phyloP scores from a whole-genome alignment of 257 asterid species.

The Fraxinus pennsylvanica region DNA sequence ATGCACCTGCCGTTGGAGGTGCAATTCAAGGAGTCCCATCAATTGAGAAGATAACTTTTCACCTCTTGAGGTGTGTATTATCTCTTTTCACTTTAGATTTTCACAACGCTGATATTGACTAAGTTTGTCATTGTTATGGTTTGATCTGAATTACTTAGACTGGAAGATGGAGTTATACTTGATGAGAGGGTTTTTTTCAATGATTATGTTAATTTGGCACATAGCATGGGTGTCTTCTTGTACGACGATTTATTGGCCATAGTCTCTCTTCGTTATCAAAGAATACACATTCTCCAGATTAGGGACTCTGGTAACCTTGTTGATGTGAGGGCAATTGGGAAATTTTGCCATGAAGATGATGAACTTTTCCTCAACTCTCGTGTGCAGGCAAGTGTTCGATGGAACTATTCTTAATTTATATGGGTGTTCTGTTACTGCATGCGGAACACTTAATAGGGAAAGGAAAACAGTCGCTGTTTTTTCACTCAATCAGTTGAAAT shows the following conservation, averaged over 20 bases:
- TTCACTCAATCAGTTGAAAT: neutral
- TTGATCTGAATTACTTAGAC: slow-evolving; percentile 44
- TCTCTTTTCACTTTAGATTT: slow-evolving; percentile 26
- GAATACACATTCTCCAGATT: slow-evolving; percentile 91
- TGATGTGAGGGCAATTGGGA: slow-evolving; percentile 80
- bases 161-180: slow-evolving; percentile 87
- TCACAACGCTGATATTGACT: slow-evolving; percentile 1
- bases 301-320: slow-evolving; percentile 94
- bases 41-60: slow-evolving; percentile 84
- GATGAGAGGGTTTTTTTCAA: slow-evolving; percentile 84
- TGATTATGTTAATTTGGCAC: slow-evolving; percentile 88
- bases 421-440: slow-evolving; percentile 1
- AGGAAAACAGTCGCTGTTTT: neutral
- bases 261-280: slow-evolving; percentile 92
- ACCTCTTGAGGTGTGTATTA: slow-evolving; percentile 78
- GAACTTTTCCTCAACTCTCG: slow-evolving; percentile 84
- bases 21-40: slow-evolving; percentile 85
- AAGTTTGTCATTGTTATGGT: slow-evolving; percentile 14
- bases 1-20: slow-evolving; percentile 77
- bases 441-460: neutral
- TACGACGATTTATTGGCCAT: slow-evolving; percentile 92
- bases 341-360: slow-evolving; percentile 92
- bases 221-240: slow-evolving; percentile 85
- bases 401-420: slow-evolving; percentile 16
- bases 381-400: slow-evolving; percentile 74